Evolutionary conservation across 805 yeast genomes (phyloP).

Genomic region (Spathaspora hagerdaliae): DNA sequence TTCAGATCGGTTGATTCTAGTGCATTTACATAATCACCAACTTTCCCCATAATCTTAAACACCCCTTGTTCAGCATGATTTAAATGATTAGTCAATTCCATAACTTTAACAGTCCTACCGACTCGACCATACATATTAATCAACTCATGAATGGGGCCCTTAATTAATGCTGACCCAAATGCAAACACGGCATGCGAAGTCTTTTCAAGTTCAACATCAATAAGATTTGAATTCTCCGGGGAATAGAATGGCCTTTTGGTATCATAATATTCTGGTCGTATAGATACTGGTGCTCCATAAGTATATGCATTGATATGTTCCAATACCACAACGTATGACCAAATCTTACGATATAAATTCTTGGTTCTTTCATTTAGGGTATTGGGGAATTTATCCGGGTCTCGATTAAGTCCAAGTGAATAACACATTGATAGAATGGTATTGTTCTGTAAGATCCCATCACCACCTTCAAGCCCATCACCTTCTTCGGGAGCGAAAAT

Average conservation of each 20-base stretch:
- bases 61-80: slow-evolving; percentile 37
- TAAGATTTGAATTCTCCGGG: slow-evolving; percentile 32
- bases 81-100: slow-evolving; percentile 19
- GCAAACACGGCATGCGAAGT: slow-evolving; percentile 26
- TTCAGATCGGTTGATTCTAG: slow-evolving; percentile 14
- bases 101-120: slow-evolving; percentile 12
- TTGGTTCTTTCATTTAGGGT: slow-evolving; percentile 11
- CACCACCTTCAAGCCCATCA: slow-evolving; percentile 39
- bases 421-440: slow-evolving; percentile 35
- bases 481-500: slow-evolving; percentile 39
- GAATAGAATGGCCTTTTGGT: slow-evolving; percentile 34
- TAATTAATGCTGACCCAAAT: slow-evolving; percentile 30
- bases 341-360: slow-evolving; percentile 25
- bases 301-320: slow-evolving; percentile 42
- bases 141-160: slow-evolving; percentile 23
- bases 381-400: slow-evolving; percentile 27
- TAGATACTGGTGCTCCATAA: slow-evolving; percentile 42
- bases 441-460: slow-evolving; percentile 22
- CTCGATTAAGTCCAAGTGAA: slow-evolving; percentile 36
- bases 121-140: slow-evolving; percentile 16
- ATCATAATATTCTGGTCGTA: slow-evolving; percentile 39
- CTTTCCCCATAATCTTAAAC: slow-evolving; percentile 23
- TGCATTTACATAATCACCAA: slow-evolving; percentile 29
- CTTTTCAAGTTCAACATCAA: slow-evolving; percentile 33
- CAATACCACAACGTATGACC: slow-evolving; percentile 19